Percentiles rank a stretch among this genome's conserved stretches.
These are phyloP conservation scores for Rhipidocladum racemiflorum DNA, from an alignment of 176 grass and related monocot species.

Conservation along the genomic window DNA sequence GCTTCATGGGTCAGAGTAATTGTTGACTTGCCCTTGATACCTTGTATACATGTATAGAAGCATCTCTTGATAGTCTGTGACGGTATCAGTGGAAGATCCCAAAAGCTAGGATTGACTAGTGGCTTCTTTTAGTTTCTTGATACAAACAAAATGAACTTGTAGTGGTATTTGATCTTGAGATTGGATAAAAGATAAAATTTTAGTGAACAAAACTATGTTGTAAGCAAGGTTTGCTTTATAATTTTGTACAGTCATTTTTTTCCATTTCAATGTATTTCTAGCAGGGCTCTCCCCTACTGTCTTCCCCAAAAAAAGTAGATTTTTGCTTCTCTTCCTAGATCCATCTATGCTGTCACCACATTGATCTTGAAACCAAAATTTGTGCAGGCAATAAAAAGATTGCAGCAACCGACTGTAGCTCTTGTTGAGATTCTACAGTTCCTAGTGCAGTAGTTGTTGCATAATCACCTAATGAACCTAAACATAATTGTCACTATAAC, in stretches of 20 bases:
- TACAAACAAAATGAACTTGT: not conserved
- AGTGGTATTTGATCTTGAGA: not conserved
- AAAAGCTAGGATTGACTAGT: not conserved
- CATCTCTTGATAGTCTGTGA: not conserved
- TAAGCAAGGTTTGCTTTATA: not conserved
- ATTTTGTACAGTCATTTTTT: not conserved
- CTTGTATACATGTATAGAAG: not conserved
- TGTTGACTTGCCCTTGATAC: not conserved
- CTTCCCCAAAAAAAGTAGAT: not conserved
- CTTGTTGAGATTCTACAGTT: not conserved
- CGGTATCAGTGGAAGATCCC: not conserved
- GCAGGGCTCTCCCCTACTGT: not conserved
- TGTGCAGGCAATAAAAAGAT: not conserved
- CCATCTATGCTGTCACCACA: slow-evolving; percentile 1
- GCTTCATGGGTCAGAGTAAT: not conserved
- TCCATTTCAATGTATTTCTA: slow-evolving; percentile 1
- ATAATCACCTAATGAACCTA: not conserved
- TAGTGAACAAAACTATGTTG: not conserved
- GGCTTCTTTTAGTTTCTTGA: not conserved
- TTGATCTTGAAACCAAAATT: not conserved
- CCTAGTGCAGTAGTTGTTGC: not conserved
- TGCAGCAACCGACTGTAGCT: not conserved
- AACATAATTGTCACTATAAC: not conserved
- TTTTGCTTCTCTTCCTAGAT: not conserved
- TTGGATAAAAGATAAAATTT: not conserved